phyloP scores from a whole-genome alignment of 768 basidiomycete genomes.

The Postia placenta region DNA sequence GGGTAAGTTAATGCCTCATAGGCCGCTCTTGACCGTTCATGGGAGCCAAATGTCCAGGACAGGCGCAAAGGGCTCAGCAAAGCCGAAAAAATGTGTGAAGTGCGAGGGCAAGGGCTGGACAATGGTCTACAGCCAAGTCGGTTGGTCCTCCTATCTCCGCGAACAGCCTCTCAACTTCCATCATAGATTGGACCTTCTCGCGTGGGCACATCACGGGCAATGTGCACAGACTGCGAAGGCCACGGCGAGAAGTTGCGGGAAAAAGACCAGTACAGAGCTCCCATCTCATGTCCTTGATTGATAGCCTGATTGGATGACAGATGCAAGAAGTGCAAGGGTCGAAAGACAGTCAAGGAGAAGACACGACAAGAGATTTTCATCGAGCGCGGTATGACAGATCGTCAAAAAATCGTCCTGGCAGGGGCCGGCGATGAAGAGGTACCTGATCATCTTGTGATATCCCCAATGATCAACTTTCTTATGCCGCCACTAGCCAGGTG shows the following conservation, averaged over 20 bases:
- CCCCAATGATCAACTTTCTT: not conserved
- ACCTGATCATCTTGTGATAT: constrained; percentile 15
- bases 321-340: constrained; percentile 95
- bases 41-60: constrained; percentile 39
- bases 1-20: constrained; percentile 49
- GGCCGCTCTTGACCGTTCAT: constrained; percentile 1
- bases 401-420: constrained; percentile 79
- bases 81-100: constrained; percentile 71
- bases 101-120: constrained; percentile 86
- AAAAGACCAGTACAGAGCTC: constrained; percentile 73
- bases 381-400: constrained; percentile 81
- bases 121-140: constrained; percentile 49
- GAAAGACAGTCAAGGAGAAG: constrained; percentile 79
- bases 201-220: constrained; percentile 44
- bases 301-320: constrained; percentile 35
- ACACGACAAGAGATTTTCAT: constrained; percentile 83
- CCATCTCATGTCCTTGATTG: no score
- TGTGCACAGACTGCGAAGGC: constrained; percentile 68
- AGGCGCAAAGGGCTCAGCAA: constrained; percentile 79
- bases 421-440: constrained; percentile 93
- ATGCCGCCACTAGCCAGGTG: constrained; percentile 52
- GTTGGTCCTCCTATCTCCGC: not conserved
- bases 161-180: constrained; percentile 1
- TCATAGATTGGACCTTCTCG: constrained; percentile 39
- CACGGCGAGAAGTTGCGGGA: constrained; percentile 68